A percentile compares a stretch with the other conserved stretches of the same genome.
These are phyloP conservation scores for Wickerhamomyces tratensis DNA, from an alignment of 805 yeast genomes.

Conservation along the genomic window DNA sequence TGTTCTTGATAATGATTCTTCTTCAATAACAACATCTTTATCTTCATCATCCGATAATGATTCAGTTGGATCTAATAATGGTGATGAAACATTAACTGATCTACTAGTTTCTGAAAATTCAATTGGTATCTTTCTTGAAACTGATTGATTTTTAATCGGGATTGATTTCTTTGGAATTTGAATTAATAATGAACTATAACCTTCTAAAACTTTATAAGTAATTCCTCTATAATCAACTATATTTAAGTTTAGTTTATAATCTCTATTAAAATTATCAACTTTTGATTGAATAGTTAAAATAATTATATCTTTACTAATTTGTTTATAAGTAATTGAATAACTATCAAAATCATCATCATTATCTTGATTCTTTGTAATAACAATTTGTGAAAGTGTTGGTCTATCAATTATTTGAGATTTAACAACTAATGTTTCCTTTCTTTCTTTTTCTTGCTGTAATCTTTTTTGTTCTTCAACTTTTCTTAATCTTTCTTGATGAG, in stretches of 20 bases:
- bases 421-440: not conserved
- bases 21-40: not conserved
- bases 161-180: conserved; percentile 7
- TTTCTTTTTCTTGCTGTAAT: no score
- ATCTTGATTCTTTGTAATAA: conserved; percentile 7
- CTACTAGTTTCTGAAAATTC: no score
- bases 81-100: no score
- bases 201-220: conserved; percentile 7
- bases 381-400: conserved; percentile 5
- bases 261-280: conserved; percentile 9
- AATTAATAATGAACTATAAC: conserved; percentile 5
- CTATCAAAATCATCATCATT: conserved; percentile 5
- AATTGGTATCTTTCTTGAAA: no score
- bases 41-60: no score
- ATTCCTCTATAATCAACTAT: conserved; percentile 7
- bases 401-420: conserved; percentile 3
- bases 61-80: no score
- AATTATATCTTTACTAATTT: conserved; percentile 2
- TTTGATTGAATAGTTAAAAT: conserved; percentile 1
- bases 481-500: no score
- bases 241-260: conserved; percentile 6
- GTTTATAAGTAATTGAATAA: conserved; percentile 9
- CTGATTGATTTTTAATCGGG: no score
- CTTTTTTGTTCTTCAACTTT: no score
- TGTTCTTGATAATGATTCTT: conserved; percentile 1